phyloP scores from a whole-genome alignment of 2,329 filamentous ascomycete genomes.

The Gnomoniopsis smithogilvyi region DNA sequence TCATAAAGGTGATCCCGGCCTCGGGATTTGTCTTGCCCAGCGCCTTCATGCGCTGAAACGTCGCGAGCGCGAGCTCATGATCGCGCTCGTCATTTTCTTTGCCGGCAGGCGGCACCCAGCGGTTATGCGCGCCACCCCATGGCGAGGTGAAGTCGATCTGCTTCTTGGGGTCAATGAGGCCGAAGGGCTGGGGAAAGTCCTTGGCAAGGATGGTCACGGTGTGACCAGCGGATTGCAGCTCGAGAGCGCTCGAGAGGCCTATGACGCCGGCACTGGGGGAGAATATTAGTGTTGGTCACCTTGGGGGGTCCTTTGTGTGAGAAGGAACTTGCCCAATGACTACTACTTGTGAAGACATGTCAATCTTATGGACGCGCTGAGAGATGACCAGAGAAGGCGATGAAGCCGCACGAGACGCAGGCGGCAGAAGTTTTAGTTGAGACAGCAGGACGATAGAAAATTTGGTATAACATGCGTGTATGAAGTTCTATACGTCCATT shows the following conservation, averaged over 20 bases:
- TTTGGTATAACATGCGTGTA: too few species aligned
- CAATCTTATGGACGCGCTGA: not conserved
- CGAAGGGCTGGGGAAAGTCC: slow-evolving; percentile 45
- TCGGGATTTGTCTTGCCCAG: slow-evolving; percentile 29
- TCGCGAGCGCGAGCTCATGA: slow-evolving; percentile 39
- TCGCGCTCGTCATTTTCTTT: slow-evolving; percentile 32
- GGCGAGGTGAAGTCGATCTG: slow-evolving; percentile 54
- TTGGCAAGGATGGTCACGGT: slow-evolving; percentile 41
- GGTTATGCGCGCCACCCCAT: slow-evolving; percentile 56
- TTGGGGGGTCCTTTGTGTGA: not conserved
- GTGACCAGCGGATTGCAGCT: slow-evolving; percentile 38
- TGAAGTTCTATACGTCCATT: too few species aligned
- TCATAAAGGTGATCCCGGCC: slow-evolving; percentile 46
- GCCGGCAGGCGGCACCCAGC: slow-evolving; percentile 41
- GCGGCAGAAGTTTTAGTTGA: too few species aligned
- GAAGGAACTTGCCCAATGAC: not conserved
- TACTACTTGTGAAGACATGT: slow-evolving; percentile 1
- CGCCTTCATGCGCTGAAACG: slow-evolving; percentile 39
- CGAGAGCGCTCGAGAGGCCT: slow-evolving; percentile 46
- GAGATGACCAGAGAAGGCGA: not conserved
- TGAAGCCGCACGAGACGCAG: not conserved
- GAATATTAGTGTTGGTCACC: not conserved
- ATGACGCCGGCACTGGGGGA: slow-evolving; percentile 47
- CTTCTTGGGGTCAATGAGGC: slow-evolving; percentile 36
- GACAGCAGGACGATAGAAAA: too few species aligned